Percentiles rank a stretch among this genome's conserved stretches.
Conservation (phyloP, 1,284 basidiomycete species). For the Neolentinus lepideus region DNA sequence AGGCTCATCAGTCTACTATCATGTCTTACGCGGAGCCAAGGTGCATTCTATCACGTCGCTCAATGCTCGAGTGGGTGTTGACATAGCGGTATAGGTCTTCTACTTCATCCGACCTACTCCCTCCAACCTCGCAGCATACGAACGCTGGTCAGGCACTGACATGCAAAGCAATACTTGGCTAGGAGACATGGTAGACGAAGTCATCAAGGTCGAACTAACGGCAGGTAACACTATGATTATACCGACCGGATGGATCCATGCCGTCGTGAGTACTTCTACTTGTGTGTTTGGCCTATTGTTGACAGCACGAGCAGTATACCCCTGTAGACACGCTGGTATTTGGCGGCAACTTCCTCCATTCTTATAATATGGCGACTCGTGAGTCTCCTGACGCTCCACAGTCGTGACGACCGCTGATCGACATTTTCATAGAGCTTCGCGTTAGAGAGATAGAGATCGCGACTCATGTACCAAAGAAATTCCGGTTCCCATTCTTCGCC, state of each 20-base stretch:
- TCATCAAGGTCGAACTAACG: conserved; percentile 75
- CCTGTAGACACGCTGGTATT: conserved; percentile 91
- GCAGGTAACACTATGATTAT: conserved; percentile 97
- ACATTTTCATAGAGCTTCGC: conserved; percentile 57
- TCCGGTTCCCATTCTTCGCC: conserved; percentile 84
- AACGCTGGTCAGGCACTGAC: conserved; percentile 86
- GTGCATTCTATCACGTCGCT: conserved; percentile 26
- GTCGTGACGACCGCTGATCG: conserved; percentile 9
- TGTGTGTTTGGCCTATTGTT: conserved; percentile 1
- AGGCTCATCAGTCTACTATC: conserved; percentile 92
- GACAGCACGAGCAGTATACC: conserved; percentile 55
- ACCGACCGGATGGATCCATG: conserved; percentile 96
- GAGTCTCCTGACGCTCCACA: conserved; percentile 21
- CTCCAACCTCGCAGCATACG: conserved; percentile 84
- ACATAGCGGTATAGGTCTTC: conserved; percentile 56
- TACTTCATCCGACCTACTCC: conserved; percentile 92
- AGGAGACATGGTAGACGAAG: conserved; percentile 85
- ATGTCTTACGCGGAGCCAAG: conserved; percentile 79
- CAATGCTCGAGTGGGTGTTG: not conserved
- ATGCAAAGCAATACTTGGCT: conserved; percentile 86
- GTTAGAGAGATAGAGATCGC: conserved; percentile 88
- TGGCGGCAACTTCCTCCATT: conserved; percentile 95
- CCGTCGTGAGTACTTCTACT: conserved; percentile 62
- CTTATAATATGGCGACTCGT: conserved; percentile 72
- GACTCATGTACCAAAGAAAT: conserved; percentile 92